phyloP scores from a whole-genome alignment of 2,329 filamentous ascomycete species.

The Rhynchosporium secalis region DNA sequence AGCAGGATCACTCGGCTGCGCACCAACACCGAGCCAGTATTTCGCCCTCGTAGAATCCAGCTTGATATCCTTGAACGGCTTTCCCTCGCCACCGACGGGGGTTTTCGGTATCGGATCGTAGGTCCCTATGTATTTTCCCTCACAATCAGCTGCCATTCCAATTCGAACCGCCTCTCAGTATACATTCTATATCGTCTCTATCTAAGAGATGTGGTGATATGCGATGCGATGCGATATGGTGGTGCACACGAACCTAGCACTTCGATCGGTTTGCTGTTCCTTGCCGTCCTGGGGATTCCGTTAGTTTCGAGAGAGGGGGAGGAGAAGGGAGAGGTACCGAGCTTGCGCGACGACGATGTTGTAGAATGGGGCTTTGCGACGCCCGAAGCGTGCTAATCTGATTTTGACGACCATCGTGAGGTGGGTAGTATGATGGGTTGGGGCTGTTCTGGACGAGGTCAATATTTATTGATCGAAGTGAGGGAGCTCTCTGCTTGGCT shows the following conservation, averaged over 20 bases:
- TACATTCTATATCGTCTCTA: no score
- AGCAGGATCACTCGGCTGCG: conserved; percentile 86
- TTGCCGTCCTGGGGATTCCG: conserved; percentile 65
- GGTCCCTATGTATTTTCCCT: conserved; percentile 46
- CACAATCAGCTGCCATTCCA: conserved; percentile 11
- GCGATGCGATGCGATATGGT: neutral
- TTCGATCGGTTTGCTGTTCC: conserved; percentile 87
- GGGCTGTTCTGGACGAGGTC: no score
- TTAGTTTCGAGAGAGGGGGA: conserved; percentile 8
- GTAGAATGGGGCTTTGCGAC: conserved; percentile 85
- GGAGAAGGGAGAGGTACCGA: conserved; percentile 56
- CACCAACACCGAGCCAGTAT: conserved; percentile 97
- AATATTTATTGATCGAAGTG: no score
- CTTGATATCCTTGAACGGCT: conserved; percentile 86
- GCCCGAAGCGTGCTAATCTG: conserved; percentile 90
- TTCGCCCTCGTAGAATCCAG: conserved; percentile 78
- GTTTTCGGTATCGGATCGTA: conserved; percentile 68
- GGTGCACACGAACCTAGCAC: conserved; percentile 62
- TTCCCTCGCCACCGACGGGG: conserved; percentile 60
- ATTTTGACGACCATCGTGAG: conserved; percentile 83
- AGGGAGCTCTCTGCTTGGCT: no score
- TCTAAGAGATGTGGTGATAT: neutral
- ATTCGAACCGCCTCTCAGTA: neutral
- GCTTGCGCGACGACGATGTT: conserved; percentile 97
- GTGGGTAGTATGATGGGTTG: neutral